phyloP scores from a whole-genome alignment of 257 asterid species.

The Nemophila menziesii region DNA sequence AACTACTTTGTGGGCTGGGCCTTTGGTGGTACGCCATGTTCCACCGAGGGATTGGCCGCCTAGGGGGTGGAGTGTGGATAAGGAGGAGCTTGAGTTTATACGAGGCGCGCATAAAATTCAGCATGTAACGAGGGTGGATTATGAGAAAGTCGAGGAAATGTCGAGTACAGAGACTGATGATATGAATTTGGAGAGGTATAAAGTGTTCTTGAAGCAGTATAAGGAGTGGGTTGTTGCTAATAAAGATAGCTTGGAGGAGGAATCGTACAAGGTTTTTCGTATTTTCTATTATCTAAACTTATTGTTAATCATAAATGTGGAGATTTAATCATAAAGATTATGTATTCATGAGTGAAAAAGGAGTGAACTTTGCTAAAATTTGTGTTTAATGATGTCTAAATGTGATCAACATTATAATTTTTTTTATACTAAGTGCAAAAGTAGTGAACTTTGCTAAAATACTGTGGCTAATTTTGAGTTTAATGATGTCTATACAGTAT shows the following conservation, averaged over 20 bases:
- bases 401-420: background rate
- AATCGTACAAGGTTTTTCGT: slow-evolving; percentile 66
- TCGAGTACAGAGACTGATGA: slow-evolving; percentile 31
- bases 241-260: slow-evolving; percentile 66
- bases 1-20: slow-evolving; percentile 68
- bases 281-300: slow-evolving; percentile 1
- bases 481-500: slow-evolving; percentile 31
- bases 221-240: slow-evolving; percentile 77
- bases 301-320: background rate
- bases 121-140: slow-evolving; percentile 39
- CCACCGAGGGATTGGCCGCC: slow-evolving; percentile 99
- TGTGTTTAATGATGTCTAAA: slow-evolving; percentile 1
- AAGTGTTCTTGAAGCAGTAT: slow-evolving; percentile 76
- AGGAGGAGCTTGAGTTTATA: slow-evolving; percentile 69
- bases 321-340: too few relatives aligned
- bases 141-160: slow-evolving; percentile 48
- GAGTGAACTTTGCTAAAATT: background rate
- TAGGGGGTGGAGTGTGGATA: slow-evolving; percentile 81
- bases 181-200: slow-evolving; percentile 69
- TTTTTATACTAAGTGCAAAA: background rate
- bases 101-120: slow-evolving; percentile 66
- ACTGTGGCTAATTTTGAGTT: slow-evolving; percentile 9
- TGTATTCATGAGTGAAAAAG: background rate
- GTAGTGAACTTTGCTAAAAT: background rate
- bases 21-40: slow-evolving; percentile 54